Evolutionary conservation across 1,139 yeast species (phyloP).

Genomic region (Suhomyces taliae): DNA sequence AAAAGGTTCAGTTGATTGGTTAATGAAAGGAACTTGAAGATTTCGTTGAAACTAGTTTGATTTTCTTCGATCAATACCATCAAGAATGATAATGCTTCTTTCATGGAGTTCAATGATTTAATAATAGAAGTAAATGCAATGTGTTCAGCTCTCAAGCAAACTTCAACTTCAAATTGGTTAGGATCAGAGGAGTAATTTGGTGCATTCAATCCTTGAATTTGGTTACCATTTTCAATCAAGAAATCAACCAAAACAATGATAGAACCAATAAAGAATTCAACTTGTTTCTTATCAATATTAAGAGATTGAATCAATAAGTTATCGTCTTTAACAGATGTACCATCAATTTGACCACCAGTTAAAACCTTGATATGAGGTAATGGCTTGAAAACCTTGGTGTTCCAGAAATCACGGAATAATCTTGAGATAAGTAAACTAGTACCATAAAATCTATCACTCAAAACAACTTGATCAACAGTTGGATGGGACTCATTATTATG

Average conservation of each 20-base stretch:
- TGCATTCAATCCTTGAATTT: constrained; percentile 62
- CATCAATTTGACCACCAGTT: constrained; percentile 31
- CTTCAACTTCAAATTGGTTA: constrained; percentile 52
- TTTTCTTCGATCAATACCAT: constrained; percentile 78
- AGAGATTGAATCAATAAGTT: constrained; percentile 45
- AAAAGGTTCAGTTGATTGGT: constrained; percentile 70
- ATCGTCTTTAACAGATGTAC: constrained; percentile 47
- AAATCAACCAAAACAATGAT: constrained; percentile 61
- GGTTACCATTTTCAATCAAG: constrained; percentile 55
- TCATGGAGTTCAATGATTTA: constrained; percentile 72
- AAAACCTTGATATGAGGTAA: constrained; percentile 45
- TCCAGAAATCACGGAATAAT: constrained; percentile 79
- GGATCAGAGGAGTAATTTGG: constrained; percentile 52
- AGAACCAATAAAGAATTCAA: constrained; percentile 69
- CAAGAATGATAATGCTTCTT: constrained; percentile 87
- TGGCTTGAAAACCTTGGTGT: constrained; percentile 58
- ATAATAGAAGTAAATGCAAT: constrained; percentile 81
- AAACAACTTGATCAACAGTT: constrained; percentile 68
- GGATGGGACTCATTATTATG: constrained; percentile 25
- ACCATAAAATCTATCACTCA: constrained; percentile 92
- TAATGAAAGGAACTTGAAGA: constrained; percentile 66
- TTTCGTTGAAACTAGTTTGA: constrained; percentile 51
- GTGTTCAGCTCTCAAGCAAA: constrained; percentile 87
- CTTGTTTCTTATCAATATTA: constrained; percentile 52
- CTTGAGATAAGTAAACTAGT: constrained; percentile 80